These are phyloP conservation scores for Forsythia viridissima DNA, from an alignment of 257 asterid species.

Conservation along the genomic window DNA sequence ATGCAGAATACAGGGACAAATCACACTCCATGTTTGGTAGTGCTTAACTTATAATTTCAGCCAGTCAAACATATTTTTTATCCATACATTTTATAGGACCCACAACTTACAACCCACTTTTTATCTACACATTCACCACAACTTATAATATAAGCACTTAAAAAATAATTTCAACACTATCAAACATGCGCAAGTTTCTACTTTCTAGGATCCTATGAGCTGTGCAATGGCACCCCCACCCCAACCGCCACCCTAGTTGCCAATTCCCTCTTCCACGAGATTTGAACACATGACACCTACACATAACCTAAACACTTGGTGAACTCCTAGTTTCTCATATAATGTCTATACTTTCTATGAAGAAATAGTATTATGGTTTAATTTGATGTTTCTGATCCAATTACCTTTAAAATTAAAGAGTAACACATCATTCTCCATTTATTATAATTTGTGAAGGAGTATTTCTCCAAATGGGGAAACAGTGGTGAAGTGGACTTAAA, in stretches of 20 bases:
- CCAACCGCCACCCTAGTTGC: background rate
- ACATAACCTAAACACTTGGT: too few relatives aligned
- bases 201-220: background rate
- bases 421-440: background rate
- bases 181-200: too few relatives aligned
- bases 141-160: too few relatives aligned
- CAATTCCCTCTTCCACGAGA: background rate
- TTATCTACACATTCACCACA: too few relatives aligned
- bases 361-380: too few relatives aligned
- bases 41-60: too few relatives aligned
- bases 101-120: too few relatives aligned
- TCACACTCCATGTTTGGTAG: background rate
- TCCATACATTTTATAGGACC: too few relatives aligned
- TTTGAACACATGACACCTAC: background rate
- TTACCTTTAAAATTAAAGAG: background rate
- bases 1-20: background rate
- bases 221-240: background rate
- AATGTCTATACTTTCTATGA: too few relatives aligned
- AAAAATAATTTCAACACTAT: too few relatives aligned
- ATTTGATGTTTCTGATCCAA: background rate
- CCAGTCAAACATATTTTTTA: too few relatives aligned
- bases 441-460: slow-evolving; percentile 34
- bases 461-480: slow-evolving; percentile 60
- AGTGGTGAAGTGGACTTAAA: slow-evolving; percentile 52
- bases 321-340: too few relatives aligned